Base-by-base conservation (phyloP, 805 yeast species). In the Candida dajiaensis region DNA sequence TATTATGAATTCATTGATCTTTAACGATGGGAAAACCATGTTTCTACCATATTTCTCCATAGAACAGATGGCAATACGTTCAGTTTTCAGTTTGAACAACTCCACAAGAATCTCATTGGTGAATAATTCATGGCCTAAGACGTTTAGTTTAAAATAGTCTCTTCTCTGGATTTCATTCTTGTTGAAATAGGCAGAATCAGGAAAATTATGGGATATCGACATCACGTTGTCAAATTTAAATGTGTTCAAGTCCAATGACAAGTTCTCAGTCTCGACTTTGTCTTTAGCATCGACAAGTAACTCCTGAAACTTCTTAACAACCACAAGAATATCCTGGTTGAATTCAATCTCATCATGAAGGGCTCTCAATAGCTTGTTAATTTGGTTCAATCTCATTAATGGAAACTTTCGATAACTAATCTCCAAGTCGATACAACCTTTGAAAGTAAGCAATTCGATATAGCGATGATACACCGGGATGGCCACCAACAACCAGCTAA, bases 91-190 rank as follows among this genome's bases (percentile, higher is more conserved):
- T 5, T 47, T 40, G 40, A 59, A 52, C 11, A 58, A 40, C 36
- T 59, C 62, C 20, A 54, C 51, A 1, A 57, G 40, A 2, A 48
- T 40, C 9, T 44, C 21, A 10, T 40, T 16, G n/a, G 20, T 38
- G n/a, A 21, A 43, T 40, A n/a, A 3, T 28, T 37, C 45, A 38
- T 57, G 58, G 23, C 42, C 48, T 5, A 44, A 2, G 22, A 51
- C 28, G 13, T 48, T 48, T 12, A 54, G 48, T 39, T 58, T 50
- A 39, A 59, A 59, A 47, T 58, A 59, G 33, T 58, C 64, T 42
- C 64, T 53, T 23, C 51, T 49, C 2, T 51, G 38, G 22, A 58
- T 47, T 10, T 59, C 56, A 1, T 40, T 33, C 6, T 42, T 38
- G 38, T 49, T 44, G 48, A 59, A 59, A 43, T 51, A 59, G 1